Conservation (phyloP, 176 grass and related monocot species). For the Oryza australiensis region DNA sequence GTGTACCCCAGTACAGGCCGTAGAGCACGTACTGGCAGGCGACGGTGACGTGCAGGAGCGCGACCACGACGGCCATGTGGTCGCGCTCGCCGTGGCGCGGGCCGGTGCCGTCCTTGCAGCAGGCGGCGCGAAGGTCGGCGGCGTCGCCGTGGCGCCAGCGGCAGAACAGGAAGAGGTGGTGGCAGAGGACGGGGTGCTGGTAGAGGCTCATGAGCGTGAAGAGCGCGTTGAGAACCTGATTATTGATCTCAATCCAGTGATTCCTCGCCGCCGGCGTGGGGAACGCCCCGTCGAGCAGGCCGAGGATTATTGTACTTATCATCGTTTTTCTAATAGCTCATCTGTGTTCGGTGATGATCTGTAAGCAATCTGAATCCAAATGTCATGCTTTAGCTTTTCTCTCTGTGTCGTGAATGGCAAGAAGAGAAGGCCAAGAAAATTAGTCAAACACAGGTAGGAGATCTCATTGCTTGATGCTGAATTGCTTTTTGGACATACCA, state of each 20-base stretch:
- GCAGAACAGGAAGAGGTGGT: conserved; percentile 60
- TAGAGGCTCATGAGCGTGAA: conserved; percentile 89
- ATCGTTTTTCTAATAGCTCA: conserved; percentile 7
- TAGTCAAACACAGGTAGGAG: conserved; percentile 59
- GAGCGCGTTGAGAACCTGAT: conserved; percentile 80
- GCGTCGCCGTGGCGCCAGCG: conserved; percentile 57
- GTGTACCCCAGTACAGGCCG: conserved; percentile 69
- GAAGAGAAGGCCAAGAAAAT: conserved; percentile 87
- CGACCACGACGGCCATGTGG: conserved; percentile 60
- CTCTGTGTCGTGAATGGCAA: conserved; percentile 79
- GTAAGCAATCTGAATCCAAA: conserved; percentile 69
- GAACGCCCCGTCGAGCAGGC: conserved; percentile 51
- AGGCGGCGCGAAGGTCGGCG: conserved; percentile 51
- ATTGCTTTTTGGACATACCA: neutral
- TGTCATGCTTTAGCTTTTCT: conserved; percentile 77
- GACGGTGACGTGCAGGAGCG: conserved; percentile 67
- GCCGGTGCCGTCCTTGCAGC: conserved; percentile 46
- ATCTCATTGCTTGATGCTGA: neutral
- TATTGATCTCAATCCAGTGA: conserved; percentile 73
- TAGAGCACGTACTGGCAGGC: conserved; percentile 59
- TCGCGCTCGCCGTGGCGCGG: conserved; percentile 34
- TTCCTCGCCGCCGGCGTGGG: conserved; percentile 39
- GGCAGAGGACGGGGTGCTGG: conserved; percentile 67
- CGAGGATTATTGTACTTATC: conserved; percentile 37
- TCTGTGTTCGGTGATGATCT: conserved; percentile 15